Evolutionary conservation across 192 early-diverging fungal species (phyloP).

Genomic region (Pilobolus umbonatus): DNA sequence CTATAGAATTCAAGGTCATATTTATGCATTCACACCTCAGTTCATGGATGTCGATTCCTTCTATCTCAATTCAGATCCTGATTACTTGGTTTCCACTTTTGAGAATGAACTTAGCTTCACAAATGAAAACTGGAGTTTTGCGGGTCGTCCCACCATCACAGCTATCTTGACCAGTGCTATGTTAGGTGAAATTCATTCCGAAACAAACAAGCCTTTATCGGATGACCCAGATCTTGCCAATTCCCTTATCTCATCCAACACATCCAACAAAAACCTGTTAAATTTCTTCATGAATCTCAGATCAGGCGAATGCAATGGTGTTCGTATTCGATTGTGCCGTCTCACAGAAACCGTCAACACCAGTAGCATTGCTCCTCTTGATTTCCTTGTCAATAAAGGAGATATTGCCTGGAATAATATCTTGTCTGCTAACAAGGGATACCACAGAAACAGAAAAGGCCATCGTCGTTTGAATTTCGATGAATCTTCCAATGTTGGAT

Average conservation of each 20-base stretch:
- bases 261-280: conserved; percentile 60
- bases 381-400: conserved; percentile 74
- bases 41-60: conserved; percentile 87
- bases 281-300: conserved; percentile 84
- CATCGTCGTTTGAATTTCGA: conserved; percentile 42
- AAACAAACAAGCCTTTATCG: conserved; percentile 24
- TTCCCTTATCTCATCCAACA: conserved; percentile 2
- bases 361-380: conserved; percentile 70
- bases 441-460: conserved; percentile 26
- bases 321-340: conserved; percentile 71
- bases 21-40: conserved; percentile 82
- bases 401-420: conserved; percentile 51
- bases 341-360: conserved; percentile 75
- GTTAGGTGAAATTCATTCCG: conserved; percentile 60
- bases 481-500: conserved; percentile 42
- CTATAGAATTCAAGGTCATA: conserved; percentile 75
- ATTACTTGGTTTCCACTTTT: conserved; percentile 73
- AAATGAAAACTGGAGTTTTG: conserved; percentile 62
- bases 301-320: conserved; percentile 57
- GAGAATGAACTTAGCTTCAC: conserved; percentile 75
- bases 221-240: conserved; percentile 18
- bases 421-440: conserved; percentile 36
- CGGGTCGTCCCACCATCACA: conserved; percentile 75
- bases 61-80: conserved; percentile 82
- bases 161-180: conserved; percentile 75